phyloP scores from a whole-genome alignment of 2,329 filamentous ascomycete species.

The Exophiala mesophila region DNA sequence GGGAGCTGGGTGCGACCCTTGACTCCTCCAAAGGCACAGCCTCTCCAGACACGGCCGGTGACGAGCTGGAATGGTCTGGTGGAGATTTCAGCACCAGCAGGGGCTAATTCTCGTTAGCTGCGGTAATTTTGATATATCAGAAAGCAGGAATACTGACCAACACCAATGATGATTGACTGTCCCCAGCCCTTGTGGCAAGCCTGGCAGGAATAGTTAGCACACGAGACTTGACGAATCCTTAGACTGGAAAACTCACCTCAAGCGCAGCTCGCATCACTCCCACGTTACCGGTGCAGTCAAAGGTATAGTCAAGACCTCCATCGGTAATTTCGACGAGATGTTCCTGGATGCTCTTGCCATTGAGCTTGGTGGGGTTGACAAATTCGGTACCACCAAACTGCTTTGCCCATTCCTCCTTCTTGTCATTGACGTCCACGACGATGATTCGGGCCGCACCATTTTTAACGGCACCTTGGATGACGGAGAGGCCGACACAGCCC shows the following conservation, averaged over 20 bases:
- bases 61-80: slow-evolving; percentile 89
- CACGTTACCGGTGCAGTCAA: slow-evolving; percentile 98
- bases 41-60: slow-evolving; percentile 95
- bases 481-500: slow-evolving; percentile 90
- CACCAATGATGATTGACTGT: slow-evolving; percentile 94
- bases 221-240: no score
- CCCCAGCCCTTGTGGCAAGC: slow-evolving; percentile 99
- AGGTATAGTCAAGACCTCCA: slow-evolving; percentile 96
- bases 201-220: slow-evolving; percentile 46
- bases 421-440: slow-evolving; percentile 74
- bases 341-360: slow-evolving; percentile 77
- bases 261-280: slow-evolving; percentile 91
- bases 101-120: slow-evolving; percentile 12
- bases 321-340: slow-evolving; percentile 97
- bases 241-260: slow-evolving; percentile 16
- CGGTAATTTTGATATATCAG: background rate
- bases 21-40: slow-evolving; percentile 95
- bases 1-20: slow-evolving; percentile 93
- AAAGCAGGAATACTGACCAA: slow-evolving; percentile 49
- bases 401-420: slow-evolving; percentile 83
- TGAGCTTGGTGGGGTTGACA: slow-evolving; percentile 81
- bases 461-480: slow-evolving; percentile 87
- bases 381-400: slow-evolving; percentile 98
- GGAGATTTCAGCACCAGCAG: slow-evolving; percentile 22
- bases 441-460: slow-evolving; percentile 65